Evolutionary conservation across 768 basidiomycete genomes (phyloP).

Genomic region (Termitomyces sp.): DNA sequence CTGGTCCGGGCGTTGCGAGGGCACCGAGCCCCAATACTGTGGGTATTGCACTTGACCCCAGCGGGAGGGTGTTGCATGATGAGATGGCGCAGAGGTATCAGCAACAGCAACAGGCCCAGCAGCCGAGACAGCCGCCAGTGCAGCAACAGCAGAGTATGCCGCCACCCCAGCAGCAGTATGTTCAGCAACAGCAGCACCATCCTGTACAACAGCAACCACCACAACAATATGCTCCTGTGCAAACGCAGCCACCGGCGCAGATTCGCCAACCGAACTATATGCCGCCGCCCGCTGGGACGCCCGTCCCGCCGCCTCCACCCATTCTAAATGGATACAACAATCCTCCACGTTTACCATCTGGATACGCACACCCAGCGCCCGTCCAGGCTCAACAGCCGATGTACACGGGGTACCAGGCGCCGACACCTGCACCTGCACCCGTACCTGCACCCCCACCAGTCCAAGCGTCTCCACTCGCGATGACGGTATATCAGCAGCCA

Average conservation of each 20-base stretch:
- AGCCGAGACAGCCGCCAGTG: conserved; percentile 5
- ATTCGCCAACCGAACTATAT: conserved; percentile 31
- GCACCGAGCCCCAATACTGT: conserved; percentile 76
- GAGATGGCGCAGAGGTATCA: conserved; percentile 64
- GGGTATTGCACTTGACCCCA: conserved; percentile 80
- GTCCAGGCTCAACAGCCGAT: conserved; percentile 18
- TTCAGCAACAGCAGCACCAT: conserved; percentile 22
- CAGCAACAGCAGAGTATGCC: conserved; percentile 21
- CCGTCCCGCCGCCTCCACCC: conserved; percentile 29
- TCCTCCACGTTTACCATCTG: conserved; percentile 26
- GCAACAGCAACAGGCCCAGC: conserved; percentile 35
- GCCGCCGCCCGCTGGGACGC: conserved; percentile 10
- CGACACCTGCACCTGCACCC: neutral
- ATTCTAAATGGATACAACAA: conserved; percentile 23
- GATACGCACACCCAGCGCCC: conserved; percentile 26
- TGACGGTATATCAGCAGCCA: conserved; percentile 18
- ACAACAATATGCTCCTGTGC: conserved; percentile 12
- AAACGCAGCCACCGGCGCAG: conserved; percentile 24
- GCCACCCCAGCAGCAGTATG: conserved; percentile 20
- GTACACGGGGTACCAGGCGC: conserved; percentile 16
- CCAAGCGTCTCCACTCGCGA: conserved; percentile 7
- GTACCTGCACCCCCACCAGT: too few relatives aligned
- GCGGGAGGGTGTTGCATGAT: conserved; percentile 79
- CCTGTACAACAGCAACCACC: conserved; percentile 25
- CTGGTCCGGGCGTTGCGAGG: conserved; percentile 35